phyloP scores from a whole-genome alignment of 345 rosid genomes.

The Camelina hispida region DNA sequence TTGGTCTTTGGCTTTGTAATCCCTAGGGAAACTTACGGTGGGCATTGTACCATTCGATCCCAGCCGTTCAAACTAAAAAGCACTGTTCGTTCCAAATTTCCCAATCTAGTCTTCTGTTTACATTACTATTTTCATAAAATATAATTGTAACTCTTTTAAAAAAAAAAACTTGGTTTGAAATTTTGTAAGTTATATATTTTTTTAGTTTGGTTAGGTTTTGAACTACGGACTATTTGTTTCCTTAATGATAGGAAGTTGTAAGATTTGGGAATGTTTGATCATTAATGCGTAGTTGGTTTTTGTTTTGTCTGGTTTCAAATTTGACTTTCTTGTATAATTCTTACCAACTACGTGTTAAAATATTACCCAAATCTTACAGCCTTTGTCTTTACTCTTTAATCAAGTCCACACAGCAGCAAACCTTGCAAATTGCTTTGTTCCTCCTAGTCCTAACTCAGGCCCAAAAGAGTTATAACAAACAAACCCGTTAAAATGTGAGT shows the following conservation, averaged over 20 bases:
- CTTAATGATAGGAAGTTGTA: background rate
- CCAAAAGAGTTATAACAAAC: background rate
- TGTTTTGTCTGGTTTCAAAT: background rate
- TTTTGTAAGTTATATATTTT: background rate
- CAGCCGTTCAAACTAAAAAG: conserved; percentile 32
- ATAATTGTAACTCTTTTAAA: no score
- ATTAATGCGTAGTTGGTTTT: background rate
- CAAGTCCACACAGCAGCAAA: background rate
- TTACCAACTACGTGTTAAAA: background rate
- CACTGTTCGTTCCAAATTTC: conserved; percentile 30
- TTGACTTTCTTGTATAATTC: background rate
- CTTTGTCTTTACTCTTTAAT: background rate
- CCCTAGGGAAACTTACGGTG: conserved; percentile 38
- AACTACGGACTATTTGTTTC: background rate
- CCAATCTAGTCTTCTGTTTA: conserved; percentile 25
- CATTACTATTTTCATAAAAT: conserved; percentile 21
- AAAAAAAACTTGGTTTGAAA: background rate
- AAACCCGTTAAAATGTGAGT: background rate
- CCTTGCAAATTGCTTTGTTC: background rate
- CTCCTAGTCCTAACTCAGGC: background rate
- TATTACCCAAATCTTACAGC: background rate
- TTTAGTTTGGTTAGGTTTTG: background rate
- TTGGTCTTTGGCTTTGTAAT: conserved; percentile 36
- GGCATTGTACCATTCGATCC: conserved; percentile 32
- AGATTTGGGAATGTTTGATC: background rate